Conservation (phyloP, 352 stramenopile genomes). For the Salisapilia sapeloensis region DNA sequence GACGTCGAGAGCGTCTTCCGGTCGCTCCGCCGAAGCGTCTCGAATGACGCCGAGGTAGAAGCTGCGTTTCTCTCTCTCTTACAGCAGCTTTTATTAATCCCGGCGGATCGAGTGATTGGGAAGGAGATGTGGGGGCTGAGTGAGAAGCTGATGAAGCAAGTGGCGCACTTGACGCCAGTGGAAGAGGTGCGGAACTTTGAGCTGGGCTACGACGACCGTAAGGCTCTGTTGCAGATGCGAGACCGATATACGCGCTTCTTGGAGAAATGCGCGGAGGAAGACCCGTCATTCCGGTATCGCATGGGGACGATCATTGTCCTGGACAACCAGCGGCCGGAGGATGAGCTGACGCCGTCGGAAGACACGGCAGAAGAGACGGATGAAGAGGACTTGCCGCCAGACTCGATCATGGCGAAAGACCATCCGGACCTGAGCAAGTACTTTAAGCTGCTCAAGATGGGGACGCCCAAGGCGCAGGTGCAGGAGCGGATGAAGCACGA, state of each 20-base stretch:
- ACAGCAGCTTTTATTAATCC: conserved; percentile 77
- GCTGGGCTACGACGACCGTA: conserved; percentile 68
- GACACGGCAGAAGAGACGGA: conserved; percentile 42
- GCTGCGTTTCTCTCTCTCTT: conserved; percentile 61
- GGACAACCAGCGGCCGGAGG: conserved; percentile 36
- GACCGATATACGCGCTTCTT: conserved; percentile 66
- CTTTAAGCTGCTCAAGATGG: conserved; percentile 71
- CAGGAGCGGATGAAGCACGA: conserved; percentile 57
- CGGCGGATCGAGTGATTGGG: conserved; percentile 55
- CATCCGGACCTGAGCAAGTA: conserved; percentile 57
- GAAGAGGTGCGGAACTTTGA: conserved; percentile 70
- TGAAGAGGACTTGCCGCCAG: conserved; percentile 22
- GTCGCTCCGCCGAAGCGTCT: conserved; percentile 30
- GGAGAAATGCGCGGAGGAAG: conserved; percentile 44
- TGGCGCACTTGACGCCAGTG: conserved; percentile 50
- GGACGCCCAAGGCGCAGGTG: conserved; percentile 51
- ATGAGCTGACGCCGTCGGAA: conserved; percentile 35
- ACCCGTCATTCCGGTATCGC: conserved; percentile 42
- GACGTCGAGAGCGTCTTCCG: conserved; percentile 53
- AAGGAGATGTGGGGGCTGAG: conserved; percentile 78
- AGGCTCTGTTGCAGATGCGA: conserved; percentile 48
- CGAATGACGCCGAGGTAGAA: conserved; percentile 42
- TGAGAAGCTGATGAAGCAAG: conserved; percentile 66
- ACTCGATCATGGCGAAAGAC: conserved; percentile 21
- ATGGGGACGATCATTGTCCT: conserved; percentile 67